phyloP scores from a whole-genome alignment of 225 moss, liverwort and hornwort genomes.

The Rhytidiadelphus loreus region DNA sequence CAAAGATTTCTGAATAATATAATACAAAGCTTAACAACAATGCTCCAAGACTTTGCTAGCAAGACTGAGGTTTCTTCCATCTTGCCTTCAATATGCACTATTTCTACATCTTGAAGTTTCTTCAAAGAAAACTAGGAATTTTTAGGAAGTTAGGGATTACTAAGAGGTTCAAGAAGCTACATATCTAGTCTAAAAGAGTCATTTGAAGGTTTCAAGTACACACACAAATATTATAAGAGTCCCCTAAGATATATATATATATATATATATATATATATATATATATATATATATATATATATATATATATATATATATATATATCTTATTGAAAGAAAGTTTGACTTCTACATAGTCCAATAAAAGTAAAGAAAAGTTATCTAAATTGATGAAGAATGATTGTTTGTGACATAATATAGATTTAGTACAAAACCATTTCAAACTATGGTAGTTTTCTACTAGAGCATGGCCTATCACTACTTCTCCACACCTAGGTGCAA shows the following conservation, averaged over 20 bases:
- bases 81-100: not conserved
- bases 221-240: not conserved
- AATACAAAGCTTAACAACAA: not conserved
- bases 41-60: not conserved
- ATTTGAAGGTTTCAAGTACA: not conserved
- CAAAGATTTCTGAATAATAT: not conserved
- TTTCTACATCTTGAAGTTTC: not conserved
- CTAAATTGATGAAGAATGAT: too few relatives aligned
- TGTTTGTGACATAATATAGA: too few relatives aligned
- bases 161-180: not conserved
- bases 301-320: too few relatives aligned
- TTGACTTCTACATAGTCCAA: too few relatives aligned
- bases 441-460: too few relatives aligned
- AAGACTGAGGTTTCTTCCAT: not conserved
- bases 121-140: not conserved
- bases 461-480: too few relatives aligned
- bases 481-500: too few relatives aligned
- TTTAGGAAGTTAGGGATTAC: not conserved
- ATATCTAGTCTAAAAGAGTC: not conserved
- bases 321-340: too few relatives aligned
- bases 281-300: too few relatives aligned
- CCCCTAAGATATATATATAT: rapidly evolving
- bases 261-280: too few relatives aligned
- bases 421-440: too few relatives aligned
- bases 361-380: too few relatives aligned